Conservation (phyloP, 495 filamentous ascomycete genomes). For the Halenospora varia region DNA sequence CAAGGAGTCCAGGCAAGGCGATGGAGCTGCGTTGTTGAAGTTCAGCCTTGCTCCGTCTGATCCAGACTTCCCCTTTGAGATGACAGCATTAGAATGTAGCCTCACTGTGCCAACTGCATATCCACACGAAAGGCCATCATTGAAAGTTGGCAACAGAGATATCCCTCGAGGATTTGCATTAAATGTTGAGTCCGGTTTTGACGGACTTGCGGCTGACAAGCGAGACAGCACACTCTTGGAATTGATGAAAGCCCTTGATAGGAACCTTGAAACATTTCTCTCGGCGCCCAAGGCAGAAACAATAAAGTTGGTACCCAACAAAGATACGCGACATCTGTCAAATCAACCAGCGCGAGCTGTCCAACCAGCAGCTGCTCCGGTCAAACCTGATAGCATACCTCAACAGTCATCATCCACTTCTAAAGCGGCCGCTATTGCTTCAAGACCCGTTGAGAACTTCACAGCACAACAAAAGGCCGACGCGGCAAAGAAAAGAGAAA, state of each 20-base stretch:
- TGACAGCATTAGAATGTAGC: constrained; percentile 42
- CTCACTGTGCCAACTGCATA: constrained; percentile 65
- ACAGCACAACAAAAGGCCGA: constrained; percentile 52
- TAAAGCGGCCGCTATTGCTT: neutral
- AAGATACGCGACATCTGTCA: constrained; percentile 40
- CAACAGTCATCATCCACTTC: neutral
- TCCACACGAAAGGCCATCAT: constrained; percentile 50
- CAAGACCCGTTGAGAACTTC: constrained; percentile 37
- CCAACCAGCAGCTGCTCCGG: neutral
- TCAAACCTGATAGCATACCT: neutral
- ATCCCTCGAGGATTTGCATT: constrained; percentile 77
- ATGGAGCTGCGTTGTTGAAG: constrained; percentile 40
- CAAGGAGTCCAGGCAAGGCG: constrained; percentile 45
- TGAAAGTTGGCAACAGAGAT: constrained; percentile 68
- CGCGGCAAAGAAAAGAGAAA: constrained; percentile 59
- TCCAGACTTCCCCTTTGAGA: constrained; percentile 29
- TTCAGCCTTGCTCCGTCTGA: constrained; percentile 72
- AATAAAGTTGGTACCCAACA: constrained; percentile 72
- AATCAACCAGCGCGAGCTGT: constrained; percentile 14
- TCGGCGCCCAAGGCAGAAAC: constrained; percentile 70
- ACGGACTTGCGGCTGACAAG: constrained; percentile 55
- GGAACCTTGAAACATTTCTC: constrained; percentile 67
- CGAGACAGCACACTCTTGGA: constrained; percentile 58
- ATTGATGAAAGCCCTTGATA: constrained; percentile 70
- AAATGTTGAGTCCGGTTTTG: constrained; percentile 79